Percentiles rank a stretch among this genome's conserved stretches.
phyloP scores from a whole-genome alignment of 176 grass and related monocot species.

The Triticum urartu region DNA sequence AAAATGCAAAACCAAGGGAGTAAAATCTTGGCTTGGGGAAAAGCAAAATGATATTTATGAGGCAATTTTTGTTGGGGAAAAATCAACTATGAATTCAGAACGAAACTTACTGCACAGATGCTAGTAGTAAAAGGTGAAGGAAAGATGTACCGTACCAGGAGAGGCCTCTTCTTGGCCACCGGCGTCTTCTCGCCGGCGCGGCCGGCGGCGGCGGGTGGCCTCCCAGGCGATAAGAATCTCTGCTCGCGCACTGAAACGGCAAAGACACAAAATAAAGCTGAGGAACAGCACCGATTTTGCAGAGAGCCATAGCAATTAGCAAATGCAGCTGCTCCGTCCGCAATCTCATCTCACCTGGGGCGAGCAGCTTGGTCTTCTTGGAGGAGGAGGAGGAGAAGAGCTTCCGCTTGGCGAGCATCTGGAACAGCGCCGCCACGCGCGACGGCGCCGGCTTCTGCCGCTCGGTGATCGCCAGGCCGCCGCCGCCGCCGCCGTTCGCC shows the following conservation, averaged over 20 bases:
- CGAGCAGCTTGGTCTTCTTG: conserved; percentile 52
- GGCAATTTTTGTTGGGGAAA: neutral
- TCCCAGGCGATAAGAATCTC: conserved; percentile 26
- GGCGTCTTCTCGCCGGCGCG: neutral
- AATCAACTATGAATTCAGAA: neutral
- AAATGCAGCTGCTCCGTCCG: neutral
- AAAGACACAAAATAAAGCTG: neutral
- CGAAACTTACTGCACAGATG: neutral
- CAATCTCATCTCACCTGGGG: conserved; percentile 42
- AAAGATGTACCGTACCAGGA: conserved; percentile 9
- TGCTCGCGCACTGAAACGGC: conserved; percentile 37
- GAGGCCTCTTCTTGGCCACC: conserved; percentile 26
- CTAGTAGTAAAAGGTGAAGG: neutral
- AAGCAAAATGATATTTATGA: neutral
- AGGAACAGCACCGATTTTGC: neutral
- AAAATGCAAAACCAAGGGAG: neutral
- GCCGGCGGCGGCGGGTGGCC: neutral
- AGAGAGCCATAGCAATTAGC: neutral
- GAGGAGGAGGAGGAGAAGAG: conserved; percentile 51
- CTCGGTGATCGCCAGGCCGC: conserved; percentile 45
- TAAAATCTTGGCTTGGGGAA: neutral
- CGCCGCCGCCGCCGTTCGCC: neutral
- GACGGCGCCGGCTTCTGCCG: conserved; percentile 54
- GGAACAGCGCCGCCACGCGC: conserved; percentile 54
- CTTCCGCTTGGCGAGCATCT: conserved; percentile 53